Evolutionary conservation across 148 eudicot species (phyloP).

Genomic region (Polygonum maritimum): DNA sequence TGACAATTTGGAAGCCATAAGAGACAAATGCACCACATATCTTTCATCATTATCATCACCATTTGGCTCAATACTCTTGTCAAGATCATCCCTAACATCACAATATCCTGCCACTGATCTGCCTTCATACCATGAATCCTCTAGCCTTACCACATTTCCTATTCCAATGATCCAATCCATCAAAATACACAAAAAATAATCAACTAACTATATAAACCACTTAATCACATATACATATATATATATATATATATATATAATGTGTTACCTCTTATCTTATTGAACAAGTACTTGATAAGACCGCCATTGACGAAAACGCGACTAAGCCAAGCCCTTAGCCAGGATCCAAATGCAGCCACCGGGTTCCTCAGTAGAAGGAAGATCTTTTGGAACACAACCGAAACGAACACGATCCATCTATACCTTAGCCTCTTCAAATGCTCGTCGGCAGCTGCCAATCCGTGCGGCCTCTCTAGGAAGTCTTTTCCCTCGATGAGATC

Average conservation of each 20-base stretch:
- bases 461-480: conserved; percentile 17
- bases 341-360: conserved; percentile 20
- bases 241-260: background rate
- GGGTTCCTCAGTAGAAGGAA: conserved; percentile 17
- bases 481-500: conserved; percentile 6
- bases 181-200: background rate
- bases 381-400: conserved; percentile 21
- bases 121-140: conserved; percentile 13
- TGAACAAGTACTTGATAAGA: conserved; percentile 11
- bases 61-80: conserved; percentile 10
- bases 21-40: background rate
- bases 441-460: conserved; percentile 7
- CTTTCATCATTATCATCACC: background rate
- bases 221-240: background rate
- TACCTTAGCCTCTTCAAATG: conserved; percentile 19
- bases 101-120: conserved; percentile 26
- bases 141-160: conserved; percentile 39
- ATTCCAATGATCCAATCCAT: background rate
- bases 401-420: conserved; percentile 30
- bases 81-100: conserved; percentile 32
- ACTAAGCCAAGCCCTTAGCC: conserved; percentile 19
- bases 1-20: conserved; percentile 48
- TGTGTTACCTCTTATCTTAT: conserved; percentile 16
- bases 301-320: conserved; percentile 24
- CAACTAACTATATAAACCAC: background rate